phyloP scores from a whole-genome alignment of 2,329 filamentous ascomycete species.

The Ophiostoma sp. region DNA sequence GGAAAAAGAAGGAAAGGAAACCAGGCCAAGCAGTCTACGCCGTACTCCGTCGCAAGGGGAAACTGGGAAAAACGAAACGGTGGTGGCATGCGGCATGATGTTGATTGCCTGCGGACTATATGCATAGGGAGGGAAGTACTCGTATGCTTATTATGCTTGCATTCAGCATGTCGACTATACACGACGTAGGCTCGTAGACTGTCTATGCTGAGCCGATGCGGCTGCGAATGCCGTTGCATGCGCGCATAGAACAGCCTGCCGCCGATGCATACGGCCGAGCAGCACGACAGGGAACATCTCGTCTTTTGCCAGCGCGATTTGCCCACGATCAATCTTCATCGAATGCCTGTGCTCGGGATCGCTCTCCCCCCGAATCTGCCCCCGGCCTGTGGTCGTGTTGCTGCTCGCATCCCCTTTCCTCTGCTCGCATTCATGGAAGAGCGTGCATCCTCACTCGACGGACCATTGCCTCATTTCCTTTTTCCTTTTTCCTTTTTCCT shows the following conservation, averaged over 20 bases:
- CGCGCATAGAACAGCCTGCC: no score
- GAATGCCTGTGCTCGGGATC: background rate
- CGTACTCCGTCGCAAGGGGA: background rate
- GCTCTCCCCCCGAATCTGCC: background rate
- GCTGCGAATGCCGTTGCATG: no score
- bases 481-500: background rate
- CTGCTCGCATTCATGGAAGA: background rate
- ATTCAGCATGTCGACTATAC: no score
- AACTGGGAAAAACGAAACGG: background rate
- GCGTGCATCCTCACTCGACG: background rate
- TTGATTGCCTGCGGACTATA: no score
- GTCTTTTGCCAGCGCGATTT: background rate
- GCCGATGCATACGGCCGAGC: no score
- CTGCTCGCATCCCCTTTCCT: background rate
- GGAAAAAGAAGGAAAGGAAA: background rate
- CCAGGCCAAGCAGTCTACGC: background rate
- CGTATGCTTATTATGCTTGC: no score
- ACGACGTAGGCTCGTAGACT: no score
- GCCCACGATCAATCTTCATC: background rate
- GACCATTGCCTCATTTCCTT: background rate
- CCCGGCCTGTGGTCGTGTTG: background rate
- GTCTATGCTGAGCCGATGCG: no score
- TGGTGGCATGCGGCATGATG: no score
- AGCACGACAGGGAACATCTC: background rate
- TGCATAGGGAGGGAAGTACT: no score